phyloP scores from a whole-genome alignment of 2,329 filamentous ascomycete genomes.

The Diaporthe citrichinensis region DNA sequence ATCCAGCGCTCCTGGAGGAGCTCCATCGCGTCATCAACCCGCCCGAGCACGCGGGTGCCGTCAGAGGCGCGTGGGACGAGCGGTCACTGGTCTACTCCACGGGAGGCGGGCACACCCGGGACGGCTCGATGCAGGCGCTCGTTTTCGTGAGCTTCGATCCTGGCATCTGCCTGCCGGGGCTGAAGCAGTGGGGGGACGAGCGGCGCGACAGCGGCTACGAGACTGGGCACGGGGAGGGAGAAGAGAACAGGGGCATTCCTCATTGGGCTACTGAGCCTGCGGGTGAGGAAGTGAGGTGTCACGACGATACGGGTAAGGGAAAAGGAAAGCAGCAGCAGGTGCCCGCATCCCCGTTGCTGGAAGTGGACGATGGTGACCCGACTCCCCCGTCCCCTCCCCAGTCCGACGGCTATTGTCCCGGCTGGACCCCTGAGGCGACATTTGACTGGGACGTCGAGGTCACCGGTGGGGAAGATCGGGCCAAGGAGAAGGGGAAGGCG shows the following conservation, averaged over 20 bases:
- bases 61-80: conserved; percentile 62
- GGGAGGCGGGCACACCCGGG: conserved; percentile 43
- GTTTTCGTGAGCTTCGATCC: conserved; percentile 62
- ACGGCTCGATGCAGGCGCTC: conserved; percentile 50
- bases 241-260: neutral
- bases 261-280: neutral
- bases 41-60: conserved; percentile 50
- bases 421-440: conserved; percentile 13
- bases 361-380: neutral
- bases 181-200: conserved; percentile 45
- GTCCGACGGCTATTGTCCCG: neutral
- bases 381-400: neutral
- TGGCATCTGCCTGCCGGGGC: conserved; percentile 50
- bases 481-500: neutral
- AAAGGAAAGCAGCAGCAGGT: conserved; percentile 22
- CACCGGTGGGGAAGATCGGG: neutral
- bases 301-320: neutral
- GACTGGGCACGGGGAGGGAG: too few relatives aligned
- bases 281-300: neutral
- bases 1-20: conserved; percentile 49
- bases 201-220: neutral
- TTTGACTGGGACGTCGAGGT: conserved; percentile 24
- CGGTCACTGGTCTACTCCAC: conserved; percentile 61
- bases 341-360: neutral
- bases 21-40: conserved; percentile 59